Conservation (phyloP, 2,329 filamentous ascomycete genomes). For the Stenocarpella maydis region DNA sequence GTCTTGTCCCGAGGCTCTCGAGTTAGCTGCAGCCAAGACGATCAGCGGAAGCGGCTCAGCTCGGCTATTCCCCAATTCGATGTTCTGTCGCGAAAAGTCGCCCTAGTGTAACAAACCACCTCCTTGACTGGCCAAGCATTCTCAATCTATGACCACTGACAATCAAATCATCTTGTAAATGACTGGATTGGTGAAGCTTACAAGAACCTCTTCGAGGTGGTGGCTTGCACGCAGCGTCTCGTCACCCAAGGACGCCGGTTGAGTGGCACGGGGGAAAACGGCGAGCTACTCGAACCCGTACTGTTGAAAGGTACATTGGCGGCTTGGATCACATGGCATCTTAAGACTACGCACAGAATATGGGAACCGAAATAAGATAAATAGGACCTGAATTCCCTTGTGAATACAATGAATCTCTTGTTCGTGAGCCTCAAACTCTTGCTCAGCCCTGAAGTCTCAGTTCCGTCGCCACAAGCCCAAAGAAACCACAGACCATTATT, state of each 20-base stretch:
- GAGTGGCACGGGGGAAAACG: too few relatives aligned
- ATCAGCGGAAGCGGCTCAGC: slow-evolving; percentile 10
- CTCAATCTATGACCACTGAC: neutral
- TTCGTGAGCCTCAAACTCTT: slow-evolving; percentile 5
- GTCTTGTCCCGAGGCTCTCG: slow-evolving; percentile 18
- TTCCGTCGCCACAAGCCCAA: neutral
- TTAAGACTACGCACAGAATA: neutral
- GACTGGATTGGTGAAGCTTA: slow-evolving; percentile 1
- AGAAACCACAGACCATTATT: neutral
- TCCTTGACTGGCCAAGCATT: neutral
- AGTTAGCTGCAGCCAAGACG: neutral
- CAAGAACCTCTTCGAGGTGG: neutral
- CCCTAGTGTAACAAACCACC: neutral
- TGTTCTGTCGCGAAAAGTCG: slow-evolving; percentile 18
- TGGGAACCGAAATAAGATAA: slow-evolving; percentile 8
- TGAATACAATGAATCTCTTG: neutral
- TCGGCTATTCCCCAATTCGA: slow-evolving; percentile 26
- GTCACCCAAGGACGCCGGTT: neutral
- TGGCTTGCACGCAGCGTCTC: neutral
- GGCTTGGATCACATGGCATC: too few relatives aligned
- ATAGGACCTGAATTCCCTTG: neutral
- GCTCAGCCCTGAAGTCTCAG: neutral
- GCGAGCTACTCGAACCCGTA: too few relatives aligned
- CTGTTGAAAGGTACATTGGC: too few relatives aligned
- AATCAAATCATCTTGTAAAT: neutral